Evolutionary conservation across 2,329 filamentous ascomycete species (phyloP).

Genomic region (Fusarium sp.): DNA sequence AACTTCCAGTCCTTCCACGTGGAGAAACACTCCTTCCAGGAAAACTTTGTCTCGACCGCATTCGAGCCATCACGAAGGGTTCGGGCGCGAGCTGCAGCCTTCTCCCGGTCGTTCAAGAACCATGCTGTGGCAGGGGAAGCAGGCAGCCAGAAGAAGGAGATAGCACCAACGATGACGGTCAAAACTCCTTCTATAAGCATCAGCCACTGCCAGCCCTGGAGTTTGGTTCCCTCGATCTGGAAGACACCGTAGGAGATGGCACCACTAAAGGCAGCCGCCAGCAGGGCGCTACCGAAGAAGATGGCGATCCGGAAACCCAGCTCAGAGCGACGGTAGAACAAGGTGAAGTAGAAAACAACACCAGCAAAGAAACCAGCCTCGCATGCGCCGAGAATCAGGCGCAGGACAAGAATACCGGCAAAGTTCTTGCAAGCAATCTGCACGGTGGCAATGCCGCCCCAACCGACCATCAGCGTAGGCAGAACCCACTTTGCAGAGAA

Average conservation of each 20-base stretch:
- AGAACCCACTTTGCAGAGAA: constrained; percentile 44
- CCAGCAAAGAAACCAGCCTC: neutral
- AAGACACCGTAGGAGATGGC: constrained; percentile 44
- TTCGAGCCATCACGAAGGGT: neutral
- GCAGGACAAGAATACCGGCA: neutral
- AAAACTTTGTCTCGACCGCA: neutral
- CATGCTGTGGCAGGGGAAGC: neutral
- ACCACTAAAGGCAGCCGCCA: constrained; percentile 10
- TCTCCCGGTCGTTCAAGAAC: neutral
- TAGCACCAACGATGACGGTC: neutral
- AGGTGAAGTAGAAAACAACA: neutral
- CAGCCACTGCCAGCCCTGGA: neutral
- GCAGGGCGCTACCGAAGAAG: neutral
- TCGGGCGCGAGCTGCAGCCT: neutral
- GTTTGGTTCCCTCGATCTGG: constrained; percentile 7
- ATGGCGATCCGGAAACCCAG: neutral
- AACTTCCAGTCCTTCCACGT: neutral
- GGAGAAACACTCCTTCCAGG: neutral
- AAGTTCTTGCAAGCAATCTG: neutral
- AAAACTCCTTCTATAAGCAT: neutral
- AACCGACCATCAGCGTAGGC: constrained; percentile 42
- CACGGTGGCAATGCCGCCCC: constrained; percentile 25
- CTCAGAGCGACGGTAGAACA: neutral
- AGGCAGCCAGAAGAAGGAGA: neutral
- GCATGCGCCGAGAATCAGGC: neutral